These are phyloP conservation scores for Lepraria neglecta DNA, from an alignment of 495 filamentous ascomycete genomes.

Conservation along the genomic window DNA sequence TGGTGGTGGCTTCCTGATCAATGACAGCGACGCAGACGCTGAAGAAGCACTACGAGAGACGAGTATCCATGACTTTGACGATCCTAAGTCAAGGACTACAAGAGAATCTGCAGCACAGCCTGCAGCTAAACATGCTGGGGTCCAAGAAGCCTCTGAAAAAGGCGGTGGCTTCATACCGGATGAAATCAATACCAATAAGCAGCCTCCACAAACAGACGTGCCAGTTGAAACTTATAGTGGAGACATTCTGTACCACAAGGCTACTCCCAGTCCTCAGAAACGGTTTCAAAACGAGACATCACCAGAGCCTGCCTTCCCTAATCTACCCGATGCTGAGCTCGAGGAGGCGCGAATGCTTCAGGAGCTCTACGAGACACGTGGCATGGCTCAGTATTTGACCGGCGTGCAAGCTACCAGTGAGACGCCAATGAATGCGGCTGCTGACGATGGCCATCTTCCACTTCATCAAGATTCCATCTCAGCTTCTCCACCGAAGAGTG, in stretches of 20 bases:
- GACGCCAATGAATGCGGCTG: not conserved
- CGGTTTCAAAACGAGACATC: not conserved
- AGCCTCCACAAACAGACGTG: not conserved
- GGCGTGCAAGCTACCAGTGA: not conserved
- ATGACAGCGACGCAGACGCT: conserved; percentile 5
- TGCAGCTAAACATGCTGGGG: not conserved
- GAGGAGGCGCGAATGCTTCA: conserved; percentile 20
- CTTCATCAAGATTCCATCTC: not conserved
- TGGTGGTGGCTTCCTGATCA: conserved; percentile 14
- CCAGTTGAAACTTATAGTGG: not conserved
- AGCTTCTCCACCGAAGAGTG: not conserved
- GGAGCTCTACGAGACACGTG: conserved; percentile 9
- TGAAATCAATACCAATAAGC: not conserved
- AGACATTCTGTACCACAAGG: not conserved
- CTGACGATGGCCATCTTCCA: not conserved
- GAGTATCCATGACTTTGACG: not conserved
- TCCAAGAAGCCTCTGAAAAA: not conserved
- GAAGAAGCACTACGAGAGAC: conserved; percentile 16
- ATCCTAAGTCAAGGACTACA: not conserved
- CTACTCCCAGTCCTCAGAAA: not conserved
- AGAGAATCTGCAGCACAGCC: not conserved
- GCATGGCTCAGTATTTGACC: not conserved
- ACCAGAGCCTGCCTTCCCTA: conserved; percentile 6
- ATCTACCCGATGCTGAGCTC: conserved; percentile 28
- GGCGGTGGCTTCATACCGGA: not conserved